These are phyloP conservation scores for Penicillium atrosanguineum DNA, from an alignment of 495 filamentous ascomycete species.

Conservation along the genomic window DNA sequence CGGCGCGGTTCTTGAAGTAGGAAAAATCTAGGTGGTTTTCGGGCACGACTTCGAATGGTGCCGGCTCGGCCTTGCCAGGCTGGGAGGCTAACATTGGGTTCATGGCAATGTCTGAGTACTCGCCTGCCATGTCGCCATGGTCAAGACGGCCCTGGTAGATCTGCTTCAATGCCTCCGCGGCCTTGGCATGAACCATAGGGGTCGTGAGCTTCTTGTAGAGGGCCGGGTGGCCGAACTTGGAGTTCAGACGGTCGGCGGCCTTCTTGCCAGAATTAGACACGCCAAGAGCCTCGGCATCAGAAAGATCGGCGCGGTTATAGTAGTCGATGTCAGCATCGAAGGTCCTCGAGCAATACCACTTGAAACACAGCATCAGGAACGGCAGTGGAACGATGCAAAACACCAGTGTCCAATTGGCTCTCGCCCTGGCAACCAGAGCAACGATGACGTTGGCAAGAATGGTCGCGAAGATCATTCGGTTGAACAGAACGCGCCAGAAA, in stretches of 20 bases:
- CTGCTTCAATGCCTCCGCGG: slow-evolving; percentile 73
- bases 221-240: slow-evolving; percentile 87
- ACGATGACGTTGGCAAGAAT: slow-evolving; percentile 78
- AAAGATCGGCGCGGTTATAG: slow-evolving; percentile 62
- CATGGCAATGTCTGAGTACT: slow-evolving; percentile 73
- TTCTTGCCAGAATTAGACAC: slow-evolving; percentile 47
- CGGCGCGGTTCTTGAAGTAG: slow-evolving; percentile 82
- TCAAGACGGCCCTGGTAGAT: slow-evolving; percentile 80
- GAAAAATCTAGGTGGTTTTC: slow-evolving; percentile 91
- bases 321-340: slow-evolving; percentile 79
- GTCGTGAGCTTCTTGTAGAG: slow-evolving; percentile 86
- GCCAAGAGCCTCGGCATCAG: slow-evolving; percentile 56
- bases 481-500: slow-evolving; percentile 89
- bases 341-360: slow-evolving; percentile 70
- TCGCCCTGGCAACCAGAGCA: slow-evolving; percentile 67
- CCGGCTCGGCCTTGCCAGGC: slow-evolving; percentile 61
- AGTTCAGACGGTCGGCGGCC: slow-evolving; percentile 67
- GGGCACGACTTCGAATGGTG: slow-evolving; percentile 81
- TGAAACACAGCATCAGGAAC: slow-evolving; percentile 80
- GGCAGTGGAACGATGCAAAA: slow-evolving; percentile 72
- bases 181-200: slow-evolving; percentile 93
- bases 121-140: slow-evolving; percentile 56
- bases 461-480: slow-evolving; percentile 82
- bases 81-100: slow-evolving; percentile 74
- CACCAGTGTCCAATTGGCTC: slow-evolving; percentile 55